Percentiles rank a stretch among this genome's conserved stretches.
Evolutionary conservation across 305 asterid species (phyloP).

Genomic region (Petunia hybrid): DNA sequence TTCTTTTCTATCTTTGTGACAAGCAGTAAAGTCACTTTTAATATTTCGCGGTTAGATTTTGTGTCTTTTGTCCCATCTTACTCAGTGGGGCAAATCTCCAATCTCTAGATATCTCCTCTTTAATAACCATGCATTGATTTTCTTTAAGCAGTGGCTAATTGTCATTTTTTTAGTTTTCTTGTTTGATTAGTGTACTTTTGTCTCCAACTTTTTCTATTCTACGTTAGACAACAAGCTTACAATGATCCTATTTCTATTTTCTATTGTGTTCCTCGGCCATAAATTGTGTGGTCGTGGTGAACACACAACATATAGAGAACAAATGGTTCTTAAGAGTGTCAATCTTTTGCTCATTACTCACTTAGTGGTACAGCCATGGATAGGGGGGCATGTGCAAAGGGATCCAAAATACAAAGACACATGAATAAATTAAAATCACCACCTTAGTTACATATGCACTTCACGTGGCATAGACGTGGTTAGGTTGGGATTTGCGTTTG

Average conservation of each 20-base stretch:
- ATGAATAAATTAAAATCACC: background rate
- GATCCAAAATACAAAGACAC: background rate
- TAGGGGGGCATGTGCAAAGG: background rate
- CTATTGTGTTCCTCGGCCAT: background rate
- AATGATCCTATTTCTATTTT: background rate
- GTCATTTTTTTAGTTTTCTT: slow-evolving; percentile 8
- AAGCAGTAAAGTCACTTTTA: background rate
- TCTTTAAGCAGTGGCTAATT: slow-evolving; percentile 16
- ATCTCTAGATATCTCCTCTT: background rate
- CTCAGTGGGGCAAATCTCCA: background rate
- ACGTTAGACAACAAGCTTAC: background rate
- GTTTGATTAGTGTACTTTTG: slow-evolving; percentile 25
- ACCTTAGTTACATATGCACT: slow-evolving; percentile 28
- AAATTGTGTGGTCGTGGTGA: slow-evolving; percentile 10
- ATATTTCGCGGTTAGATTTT: slow-evolving; percentile 3
- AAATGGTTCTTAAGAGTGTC: slow-evolving; percentile 10
- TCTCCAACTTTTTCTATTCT: slow-evolving; percentile 24
- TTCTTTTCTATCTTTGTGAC: background rate
- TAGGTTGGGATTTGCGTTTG: slow-evolving; percentile 22
- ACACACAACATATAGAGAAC: slow-evolving; percentile 22
- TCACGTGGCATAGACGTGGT: slow-evolving; percentile 26
- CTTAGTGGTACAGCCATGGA: slow-evolving; percentile 17
- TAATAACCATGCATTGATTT: background rate
- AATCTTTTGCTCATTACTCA: slow-evolving; percentile 9
- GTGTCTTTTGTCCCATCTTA: slow-evolving; percentile 17